Conservation (phyloP, 768 basidiomycete species). For the Hygrophorus russula region DNA sequence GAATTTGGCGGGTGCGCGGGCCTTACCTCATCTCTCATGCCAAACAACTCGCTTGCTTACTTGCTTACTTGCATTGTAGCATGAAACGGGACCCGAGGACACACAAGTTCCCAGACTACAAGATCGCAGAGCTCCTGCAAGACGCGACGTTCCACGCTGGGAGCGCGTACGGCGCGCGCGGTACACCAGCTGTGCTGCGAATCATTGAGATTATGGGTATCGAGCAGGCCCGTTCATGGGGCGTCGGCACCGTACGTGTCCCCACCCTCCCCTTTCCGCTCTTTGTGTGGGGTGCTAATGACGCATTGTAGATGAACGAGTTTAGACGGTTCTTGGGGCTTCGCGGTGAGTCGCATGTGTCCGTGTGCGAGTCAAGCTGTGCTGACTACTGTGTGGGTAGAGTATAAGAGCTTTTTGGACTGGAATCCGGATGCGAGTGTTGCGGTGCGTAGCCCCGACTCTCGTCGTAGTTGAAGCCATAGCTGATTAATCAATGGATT, state of each 20-base stretch:
- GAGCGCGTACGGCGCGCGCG: conserved; percentile 35
- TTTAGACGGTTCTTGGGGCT: conserved; percentile 40
- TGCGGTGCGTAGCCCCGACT: conserved; percentile 19
- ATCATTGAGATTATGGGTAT: conserved; percentile 49
- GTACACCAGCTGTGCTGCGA: conserved; percentile 33
- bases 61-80: conserved; percentile 16
- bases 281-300: neutral
- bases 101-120: conserved; percentile 35
- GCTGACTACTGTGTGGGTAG: conserved; percentile 11
- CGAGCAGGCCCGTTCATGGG: conserved; percentile 42
- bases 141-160: conserved; percentile 35
- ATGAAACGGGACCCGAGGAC: conserved; percentile 34
- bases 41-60: neutral
- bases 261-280: neutral
- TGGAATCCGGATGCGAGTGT: conserved; percentile 41
- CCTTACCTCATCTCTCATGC: neutral
- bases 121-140: conserved; percentile 35
- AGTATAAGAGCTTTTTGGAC: conserved; percentile 37
- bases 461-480: neutral
- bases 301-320: conserved; percentile 33
- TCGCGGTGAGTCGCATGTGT: conserved; percentile 20
- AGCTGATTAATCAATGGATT: neutral
- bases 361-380: too few relatives aligned
- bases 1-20: conserved; percentile 38
- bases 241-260: conserved; percentile 28